Conservation (phyloP, 2,329 filamentous ascomycete genomes). For the Neospermospora avenae region DNA sequence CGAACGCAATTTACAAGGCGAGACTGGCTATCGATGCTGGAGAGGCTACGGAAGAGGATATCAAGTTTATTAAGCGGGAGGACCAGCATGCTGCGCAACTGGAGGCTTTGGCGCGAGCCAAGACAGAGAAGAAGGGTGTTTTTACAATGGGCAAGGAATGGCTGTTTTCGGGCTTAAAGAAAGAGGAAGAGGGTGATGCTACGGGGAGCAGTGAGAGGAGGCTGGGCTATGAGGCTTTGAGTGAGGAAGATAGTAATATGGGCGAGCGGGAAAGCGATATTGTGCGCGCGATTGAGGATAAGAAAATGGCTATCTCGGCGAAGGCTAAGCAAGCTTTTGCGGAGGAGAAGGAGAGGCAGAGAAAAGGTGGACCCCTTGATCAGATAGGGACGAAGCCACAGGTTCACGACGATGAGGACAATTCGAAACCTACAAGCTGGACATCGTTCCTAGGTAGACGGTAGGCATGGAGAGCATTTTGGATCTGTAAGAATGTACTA, state of each 20-base stretch:
- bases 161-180: slow-evolving; percentile 36
- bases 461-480: slow-evolving; percentile 10
- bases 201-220: slow-evolving; percentile 25
- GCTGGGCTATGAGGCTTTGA: slow-evolving; percentile 25
- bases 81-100: slow-evolving; percentile 44
- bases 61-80: slow-evolving; percentile 53
- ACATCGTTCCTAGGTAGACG: slow-evolving; percentile 29
- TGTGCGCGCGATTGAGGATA: slow-evolving; percentile 31
- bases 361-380: slow-evolving; percentile 30
- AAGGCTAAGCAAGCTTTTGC: slow-evolving; percentile 32
- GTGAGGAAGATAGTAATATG: slow-evolving; percentile 25
- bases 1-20: slow-evolving; percentile 44
- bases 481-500: slow-evolving; percentile 25
- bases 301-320: slow-evolving; percentile 25
- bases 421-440: slow-evolving; percentile 26
- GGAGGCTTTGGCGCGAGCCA: slow-evolving; percentile 20
- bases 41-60: slow-evolving; percentile 46
- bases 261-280: slow-evolving; percentile 29
- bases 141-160: slow-evolving; percentile 30
- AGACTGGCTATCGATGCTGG: slow-evolving; percentile 41
- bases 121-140: slow-evolving; percentile 31
- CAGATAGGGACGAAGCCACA: slow-evolving; percentile 24
- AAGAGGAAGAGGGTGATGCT: slow-evolving; percentile 31
- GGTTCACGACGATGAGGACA: slow-evolving; percentile 13
- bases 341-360: slow-evolving; percentile 32